A percentile compares a stretch with the other conserved stretches of the same genome.
These are phyloP conservation scores for Leishmania gerbilli DNA, from an alignment of 208 protist genomes.

Conservation along the genomic window DNA sequence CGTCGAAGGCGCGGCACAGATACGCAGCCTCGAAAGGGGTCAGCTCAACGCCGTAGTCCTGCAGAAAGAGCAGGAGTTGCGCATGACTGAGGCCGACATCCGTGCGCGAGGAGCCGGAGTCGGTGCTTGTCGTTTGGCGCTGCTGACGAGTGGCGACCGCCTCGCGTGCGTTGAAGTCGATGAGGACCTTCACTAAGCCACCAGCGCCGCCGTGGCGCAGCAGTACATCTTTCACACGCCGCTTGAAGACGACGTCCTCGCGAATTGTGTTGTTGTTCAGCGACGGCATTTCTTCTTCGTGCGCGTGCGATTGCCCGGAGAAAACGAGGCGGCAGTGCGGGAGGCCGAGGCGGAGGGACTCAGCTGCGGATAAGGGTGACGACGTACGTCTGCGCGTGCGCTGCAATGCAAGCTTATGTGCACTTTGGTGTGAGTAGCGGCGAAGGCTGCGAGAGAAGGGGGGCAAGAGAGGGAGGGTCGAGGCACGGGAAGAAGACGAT, in stretches of 20 bases:
- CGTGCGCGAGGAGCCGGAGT: neutral
- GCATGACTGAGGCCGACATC: constrained; percentile 46
- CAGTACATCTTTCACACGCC: constrained; percentile 69
- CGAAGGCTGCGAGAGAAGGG: neutral
- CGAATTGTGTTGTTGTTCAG: constrained; percentile 75
- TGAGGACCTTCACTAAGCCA: constrained; percentile 61
- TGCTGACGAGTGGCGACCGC: constrained; percentile 34
- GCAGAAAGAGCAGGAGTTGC: constrained; percentile 56
- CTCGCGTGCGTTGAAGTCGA: constrained; percentile 52
- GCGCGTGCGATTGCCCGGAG: neutral
- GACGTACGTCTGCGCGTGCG: neutral
- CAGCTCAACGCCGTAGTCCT: constrained; percentile 48
- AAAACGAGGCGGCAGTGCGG: neutral
- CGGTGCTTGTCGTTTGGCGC: constrained; percentile 9
- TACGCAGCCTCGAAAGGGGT: constrained; percentile 58
- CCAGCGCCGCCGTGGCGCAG: constrained; percentile 41
- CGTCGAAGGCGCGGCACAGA: constrained; percentile 74
- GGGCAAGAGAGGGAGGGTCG: neutral
- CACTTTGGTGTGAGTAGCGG: neutral
- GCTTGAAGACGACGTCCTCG: constrained; percentile 69
- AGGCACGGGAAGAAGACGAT: neutral
- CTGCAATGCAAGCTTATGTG: neutral
- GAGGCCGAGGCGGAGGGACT: neutral
- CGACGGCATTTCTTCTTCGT: constrained; percentile 33
- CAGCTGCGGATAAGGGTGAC: neutral